phyloP scores from a whole-genome alignment of 768 basidiomycete species.

The Mycena metata region DNA sequence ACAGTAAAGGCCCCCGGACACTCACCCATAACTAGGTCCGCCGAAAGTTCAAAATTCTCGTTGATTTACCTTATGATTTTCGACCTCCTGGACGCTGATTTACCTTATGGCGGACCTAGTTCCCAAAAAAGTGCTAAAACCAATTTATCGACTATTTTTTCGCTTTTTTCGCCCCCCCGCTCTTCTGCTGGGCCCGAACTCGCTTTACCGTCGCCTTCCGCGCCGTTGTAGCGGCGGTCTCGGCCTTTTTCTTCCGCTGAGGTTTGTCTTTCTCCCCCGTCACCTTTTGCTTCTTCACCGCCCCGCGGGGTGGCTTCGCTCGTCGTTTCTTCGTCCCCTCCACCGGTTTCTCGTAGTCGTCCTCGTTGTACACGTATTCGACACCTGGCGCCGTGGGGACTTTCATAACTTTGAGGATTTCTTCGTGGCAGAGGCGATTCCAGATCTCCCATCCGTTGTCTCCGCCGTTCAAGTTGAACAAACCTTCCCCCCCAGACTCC shows the following conservation, averaged over 20 bases:
- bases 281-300: neutral
- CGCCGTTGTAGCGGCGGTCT: neutral
- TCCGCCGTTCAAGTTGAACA: neutral
- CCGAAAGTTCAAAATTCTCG: neutral
- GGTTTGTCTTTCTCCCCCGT: neutral
- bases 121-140: neutral
- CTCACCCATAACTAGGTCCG: no score
- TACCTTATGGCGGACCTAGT: conserved; percentile 8
- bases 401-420: neutral
- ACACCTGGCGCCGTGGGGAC: neutral
- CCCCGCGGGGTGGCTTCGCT: neutral
- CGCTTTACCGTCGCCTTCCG: conserved; percentile 5
- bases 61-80: no score
- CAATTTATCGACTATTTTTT: neutral
- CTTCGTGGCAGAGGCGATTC: neutral
- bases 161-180: neutral
- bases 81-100: neutral
- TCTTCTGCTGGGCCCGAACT: neutral
- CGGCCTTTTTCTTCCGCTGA: neutral
- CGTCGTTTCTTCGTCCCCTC: neutral
- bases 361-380: neutral
- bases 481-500: neutral
- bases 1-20: conserved; percentile 1
- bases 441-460: neutral
- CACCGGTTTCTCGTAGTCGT: neutral